These are phyloP conservation scores for Eucalyptus shirleyi DNA, from an alignment of 345 rosid genomes.

Conservation along the genomic window DNA sequence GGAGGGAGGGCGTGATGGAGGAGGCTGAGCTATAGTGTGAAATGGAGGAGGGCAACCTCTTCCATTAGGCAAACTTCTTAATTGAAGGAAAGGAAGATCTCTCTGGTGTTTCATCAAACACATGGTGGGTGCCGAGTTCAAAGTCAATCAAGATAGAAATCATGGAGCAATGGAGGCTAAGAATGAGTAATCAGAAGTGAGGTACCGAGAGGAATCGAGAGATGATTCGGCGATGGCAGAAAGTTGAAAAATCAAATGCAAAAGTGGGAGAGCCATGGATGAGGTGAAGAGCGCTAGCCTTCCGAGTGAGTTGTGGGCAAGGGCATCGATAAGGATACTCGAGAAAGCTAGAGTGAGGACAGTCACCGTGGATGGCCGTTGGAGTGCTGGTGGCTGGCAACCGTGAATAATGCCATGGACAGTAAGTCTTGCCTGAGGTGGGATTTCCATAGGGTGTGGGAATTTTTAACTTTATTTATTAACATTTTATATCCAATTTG, in stretches of 20 bases:
- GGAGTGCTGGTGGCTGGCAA: accelerated
- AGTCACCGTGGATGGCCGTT: accelerated
- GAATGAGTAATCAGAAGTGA: neutral
- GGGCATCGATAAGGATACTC: accelerated
- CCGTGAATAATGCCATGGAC: neutral
- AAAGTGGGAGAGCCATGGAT: neutral
- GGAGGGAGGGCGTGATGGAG: neutral
- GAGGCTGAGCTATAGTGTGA: neutral
- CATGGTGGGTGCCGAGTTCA: neutral
- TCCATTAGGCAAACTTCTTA: neutral
- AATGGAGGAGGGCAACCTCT: neutral
- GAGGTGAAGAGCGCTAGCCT: neutral
- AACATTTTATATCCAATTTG: too few relatives aligned
- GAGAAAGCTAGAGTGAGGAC: accelerated
- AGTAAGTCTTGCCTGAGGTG: neutral
- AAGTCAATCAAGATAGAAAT: neutral
- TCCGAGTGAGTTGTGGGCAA: neutral
- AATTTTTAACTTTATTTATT: too few relatives aligned
- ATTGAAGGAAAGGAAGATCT: neutral
- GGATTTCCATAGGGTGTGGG: neutral
- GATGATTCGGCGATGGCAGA: neutral
- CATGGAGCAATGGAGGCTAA: accelerated
- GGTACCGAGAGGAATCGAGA: neutral
- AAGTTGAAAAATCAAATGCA: neutral
- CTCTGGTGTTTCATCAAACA: neutral